phyloP scores from a whole-genome alignment of 73 alveolate species.

The Halteria grandinella region DNA sequence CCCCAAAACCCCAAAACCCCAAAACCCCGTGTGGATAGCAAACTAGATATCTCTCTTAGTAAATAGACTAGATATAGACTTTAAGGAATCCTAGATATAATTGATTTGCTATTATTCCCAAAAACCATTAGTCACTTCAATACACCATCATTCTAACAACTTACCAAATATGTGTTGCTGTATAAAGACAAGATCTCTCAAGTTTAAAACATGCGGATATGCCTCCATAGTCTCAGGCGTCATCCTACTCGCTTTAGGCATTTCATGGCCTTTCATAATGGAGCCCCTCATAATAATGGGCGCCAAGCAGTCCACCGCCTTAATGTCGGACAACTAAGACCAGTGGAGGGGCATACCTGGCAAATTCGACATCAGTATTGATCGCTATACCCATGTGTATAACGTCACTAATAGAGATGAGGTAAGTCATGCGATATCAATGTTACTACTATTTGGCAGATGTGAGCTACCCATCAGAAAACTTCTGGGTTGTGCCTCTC shows the following conservation, averaged over 20 bases:
- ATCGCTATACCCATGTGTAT: conserved; percentile 26
- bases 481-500: no score
- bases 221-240: conserved; percentile 25
- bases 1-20: no score
- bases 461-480: no score
- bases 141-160: no score
- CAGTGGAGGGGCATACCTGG: conserved; percentile 72
- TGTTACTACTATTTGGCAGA: conserved; percentile 10
- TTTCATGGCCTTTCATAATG: conserved; percentile 37
- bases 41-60: no score
- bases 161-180: no score
- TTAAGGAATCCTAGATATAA: no score
- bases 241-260: conserved; percentile 36
- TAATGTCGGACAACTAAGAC: conserved; percentile 39
- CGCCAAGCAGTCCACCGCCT: conserved; percentile 34
- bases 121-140: no score
- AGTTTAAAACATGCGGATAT: conserved; percentile 48
- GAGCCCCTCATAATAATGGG: background rate
- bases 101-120: no score
- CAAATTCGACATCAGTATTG: conserved; percentile 11
- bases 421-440: background rate
- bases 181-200: conserved; percentile 42
- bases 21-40: no score
- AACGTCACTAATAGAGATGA: conserved; percentile 52
- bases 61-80: no score